Base-by-base conservation (phyloP, 768 basidiomycete species). In the Fomitopsis serialis region DNA sequence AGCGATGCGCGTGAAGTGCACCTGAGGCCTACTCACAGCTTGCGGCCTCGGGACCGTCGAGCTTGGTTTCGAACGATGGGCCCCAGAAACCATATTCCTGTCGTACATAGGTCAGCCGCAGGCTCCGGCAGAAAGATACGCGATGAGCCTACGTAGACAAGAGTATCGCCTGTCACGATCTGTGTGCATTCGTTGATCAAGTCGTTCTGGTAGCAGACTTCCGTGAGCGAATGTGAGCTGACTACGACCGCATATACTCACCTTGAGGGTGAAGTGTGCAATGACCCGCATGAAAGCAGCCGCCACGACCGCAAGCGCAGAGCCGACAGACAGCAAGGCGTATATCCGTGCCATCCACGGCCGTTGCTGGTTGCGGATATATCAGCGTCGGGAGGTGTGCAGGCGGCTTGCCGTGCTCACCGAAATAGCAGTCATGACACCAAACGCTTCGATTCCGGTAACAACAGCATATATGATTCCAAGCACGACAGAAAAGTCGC, bases 201-300 rank as follows among this genome's bases (percentile, higher is more conserved):
- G 25, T 80, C 77, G 45, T 71, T 69, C 89, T 89, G 54, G n/a
- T n/a, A n/a, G n/a, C n/a, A n/a, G n/a, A n/a, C n/a, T n/a, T n/a
- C n/a, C 1, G 5, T 48, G 61, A 45, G 56, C 19, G 24, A 3
- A 51, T 9, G 43, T 29, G 10, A 53, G 24, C 22, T 22, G 8
- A 12, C 7, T 22, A 8, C 25, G 7, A 15, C 13, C 12, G 35
- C n/a, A 36, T 17, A 5, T 0, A 61, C 69, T 22, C 40, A 80
- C 87, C 79, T 89, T 90, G 71, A 76, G 75, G 0, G 72, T 73
- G 58, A 89, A 90, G 61, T 92, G 89, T 1, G 80, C 71, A 8
- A 91, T 66, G 9, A 81, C 70, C 25, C 80, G 75, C 56, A 84
- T 61, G 37, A 90, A 57, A 7, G 78, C 80, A 3, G 78, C 68